Base-by-base conservation (phyloP, 345 rosid species). In the Syzygium aromaticum region DNA sequence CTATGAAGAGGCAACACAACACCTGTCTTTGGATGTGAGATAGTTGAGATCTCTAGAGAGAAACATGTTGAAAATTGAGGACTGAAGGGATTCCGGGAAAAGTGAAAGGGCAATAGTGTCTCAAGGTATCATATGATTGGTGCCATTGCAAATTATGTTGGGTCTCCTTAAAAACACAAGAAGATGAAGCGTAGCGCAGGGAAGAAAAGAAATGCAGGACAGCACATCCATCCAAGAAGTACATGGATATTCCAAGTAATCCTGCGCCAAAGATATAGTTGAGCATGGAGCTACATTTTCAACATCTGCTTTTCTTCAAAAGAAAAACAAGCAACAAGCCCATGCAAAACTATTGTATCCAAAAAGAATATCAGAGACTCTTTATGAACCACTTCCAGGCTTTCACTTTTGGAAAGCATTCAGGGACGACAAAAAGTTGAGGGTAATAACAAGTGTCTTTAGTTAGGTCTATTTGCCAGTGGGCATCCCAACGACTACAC, bases 251-350 rank as follows among this genome's bases (percentile, higher is more conserved):
- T 90, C 98, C 95, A 93, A 89, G 93, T 94, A 89, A 92, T 92
- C 98, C 98, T 97, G 99, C 99, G 96, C 87, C 98, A 97, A 97
- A 96, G 93, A 95, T 94, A 95, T 93, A 90, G 94, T 90, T 97
- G 98, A 97, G 95, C 90, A 94, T 92, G 93, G 95, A 95, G 95
- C 91, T 86, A 91, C 91, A 91, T 85, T 90, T 89, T 91, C 90
- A 84, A 61, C 83, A 73, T 46, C 67, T 90, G 90, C 84, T 86
- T 90, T 91, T 86, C 89, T 56, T 63, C 63, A 51, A 61, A 84
- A 78, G 84, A 85, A 88, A 88, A 73, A 25, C 59, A 59, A 77
- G 52, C 51, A 40, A 85, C 57, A 52, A 54, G 77, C 52, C 85
- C 87, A 85, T 84, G 52, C 61, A 77, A 54, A 85, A 88, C 84